These are phyloP conservation scores for Pelargonium myrrhifolium DNA, from an alignment of 441 rosid species.

Conservation along the genomic window DNA sequence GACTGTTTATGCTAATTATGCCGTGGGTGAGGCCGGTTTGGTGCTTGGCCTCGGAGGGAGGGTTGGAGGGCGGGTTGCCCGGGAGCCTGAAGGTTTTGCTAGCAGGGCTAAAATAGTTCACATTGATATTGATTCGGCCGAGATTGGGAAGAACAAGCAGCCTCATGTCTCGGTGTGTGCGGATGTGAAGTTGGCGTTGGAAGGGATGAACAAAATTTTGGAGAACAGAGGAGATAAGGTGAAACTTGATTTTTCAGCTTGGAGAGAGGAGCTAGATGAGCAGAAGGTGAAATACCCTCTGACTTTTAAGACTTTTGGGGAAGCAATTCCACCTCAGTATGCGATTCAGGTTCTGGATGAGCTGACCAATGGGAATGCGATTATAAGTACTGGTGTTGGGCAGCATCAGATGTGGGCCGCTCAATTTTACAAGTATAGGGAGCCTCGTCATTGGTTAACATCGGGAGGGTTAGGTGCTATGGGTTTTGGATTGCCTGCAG, in stretches of 20 bases:
- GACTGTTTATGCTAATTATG: slow-evolving; percentile 84
- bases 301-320: slow-evolving; percentile 69
- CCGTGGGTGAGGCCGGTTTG: slow-evolving; percentile 75
- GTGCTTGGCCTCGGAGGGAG: slow-evolving; percentile 88
- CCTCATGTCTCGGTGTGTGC: slow-evolving; percentile 86
- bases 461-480: slow-evolving; percentile 92
- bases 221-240: slow-evolving; percentile 35
- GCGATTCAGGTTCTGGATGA: slow-evolving; percentile 85
- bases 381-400: slow-evolving; percentile 87
- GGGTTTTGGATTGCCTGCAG: slow-evolving; percentile 97
- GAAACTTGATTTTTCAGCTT: slow-evolving; percentile 49
- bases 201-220: slow-evolving; percentile 59
- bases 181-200: slow-evolving; percentile 69
- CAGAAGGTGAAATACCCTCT: slow-evolving; percentile 59
- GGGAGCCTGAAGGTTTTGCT: slow-evolving; percentile 90
- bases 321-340: slow-evolving; percentile 85
- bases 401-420: slow-evolving; percentile 99
- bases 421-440: slow-evolving; percentile 82
- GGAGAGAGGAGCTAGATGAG: slow-evolving; percentile 68
- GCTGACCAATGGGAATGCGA: slow-evolving; percentile 75
- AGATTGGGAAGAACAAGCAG: slow-evolving; percentile 94
- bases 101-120: slow-evolving; percentile 91
- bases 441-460: slow-evolving; percentile 86
- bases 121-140: slow-evolving; percentile 84
- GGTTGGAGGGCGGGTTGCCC: slow-evolving; percentile 91